Evolutionary conservation across 1,284 basidiomycete genomes (phyloP).

Genomic region (Puccinia brachypodii): DNA sequence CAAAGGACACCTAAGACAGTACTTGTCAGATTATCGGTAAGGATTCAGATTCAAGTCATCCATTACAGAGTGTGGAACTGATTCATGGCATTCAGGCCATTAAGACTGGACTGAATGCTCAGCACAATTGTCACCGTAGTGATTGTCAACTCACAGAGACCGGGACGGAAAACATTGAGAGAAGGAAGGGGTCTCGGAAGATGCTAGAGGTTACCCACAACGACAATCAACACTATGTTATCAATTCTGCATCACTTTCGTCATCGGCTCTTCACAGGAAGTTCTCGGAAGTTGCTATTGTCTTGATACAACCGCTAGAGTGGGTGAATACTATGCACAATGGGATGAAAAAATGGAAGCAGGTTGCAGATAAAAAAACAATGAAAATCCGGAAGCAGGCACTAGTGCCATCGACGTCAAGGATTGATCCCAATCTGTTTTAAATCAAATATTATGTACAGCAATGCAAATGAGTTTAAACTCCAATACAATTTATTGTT

Average conservation of each 20-base stretch:
- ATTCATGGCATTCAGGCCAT: background rate
- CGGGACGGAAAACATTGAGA: background rate
- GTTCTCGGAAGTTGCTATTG: background rate
- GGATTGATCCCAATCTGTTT: background rate
- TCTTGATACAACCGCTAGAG: background rate
- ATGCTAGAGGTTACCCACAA: background rate
- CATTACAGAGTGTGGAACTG: background rate
- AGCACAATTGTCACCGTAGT: conserved; percentile 4
- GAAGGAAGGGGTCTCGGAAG: background rate
- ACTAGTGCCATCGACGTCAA: background rate
- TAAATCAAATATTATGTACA: no score
- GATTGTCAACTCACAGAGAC: background rate
- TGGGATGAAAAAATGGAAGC: background rate
- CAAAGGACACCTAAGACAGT: background rate
- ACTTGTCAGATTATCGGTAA: background rate
- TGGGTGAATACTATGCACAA: background rate
- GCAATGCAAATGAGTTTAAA: no score
- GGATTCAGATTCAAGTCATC: background rate
- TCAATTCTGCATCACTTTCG: background rate
- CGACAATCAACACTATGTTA: background rate
- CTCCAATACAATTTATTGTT: no score
- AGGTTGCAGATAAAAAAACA: background rate
- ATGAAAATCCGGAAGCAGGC: background rate
- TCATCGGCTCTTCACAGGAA: background rate
- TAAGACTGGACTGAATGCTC: background rate